A percentile compares a stretch with the other conserved stretches of the same genome.
These are phyloP conservation scores for Phytophthora rubi DNA, from an alignment of 352 stramenopile species.

Conservation along the genomic window DNA sequence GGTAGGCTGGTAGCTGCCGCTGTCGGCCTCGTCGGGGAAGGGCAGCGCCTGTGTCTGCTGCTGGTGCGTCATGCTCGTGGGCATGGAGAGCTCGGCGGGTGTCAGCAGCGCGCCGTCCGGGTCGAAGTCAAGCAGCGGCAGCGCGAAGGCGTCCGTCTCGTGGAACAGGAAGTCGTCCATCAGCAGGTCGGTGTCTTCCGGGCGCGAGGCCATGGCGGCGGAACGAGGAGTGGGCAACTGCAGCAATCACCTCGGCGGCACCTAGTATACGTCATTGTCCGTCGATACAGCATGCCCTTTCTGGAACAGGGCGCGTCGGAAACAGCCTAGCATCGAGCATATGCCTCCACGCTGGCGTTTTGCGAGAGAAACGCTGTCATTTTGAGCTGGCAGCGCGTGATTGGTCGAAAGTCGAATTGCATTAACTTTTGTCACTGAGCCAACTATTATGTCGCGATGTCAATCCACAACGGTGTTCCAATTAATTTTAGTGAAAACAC, in stretches of 20 bases:
- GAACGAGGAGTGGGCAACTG: not conserved
- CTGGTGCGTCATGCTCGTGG: conserved; percentile 14
- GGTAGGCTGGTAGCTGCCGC: conserved; percentile 19
- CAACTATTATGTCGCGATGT: too few species aligned
- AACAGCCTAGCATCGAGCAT: not conserved
- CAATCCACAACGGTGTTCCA: too few species aligned
- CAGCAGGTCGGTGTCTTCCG: conserved; percentile 25
- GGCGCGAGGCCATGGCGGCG: conserved; percentile 8
- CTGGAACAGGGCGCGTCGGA: not conserved
- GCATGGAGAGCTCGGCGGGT: conserved; percentile 21
- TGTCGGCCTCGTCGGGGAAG: conserved; percentile 6
- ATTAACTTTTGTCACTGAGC: conserved; percentile 8
- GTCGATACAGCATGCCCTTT: not conserved
- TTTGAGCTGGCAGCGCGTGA: conserved; percentile 56
- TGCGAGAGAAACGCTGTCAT: conserved; percentile 9
- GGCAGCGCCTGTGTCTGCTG: conserved; percentile 30
- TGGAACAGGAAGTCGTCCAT: conserved; percentile 66
- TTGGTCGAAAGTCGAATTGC: conserved; percentile 45
- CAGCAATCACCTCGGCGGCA: not conserved
- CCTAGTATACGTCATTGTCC: not conserved
- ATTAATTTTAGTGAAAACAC: too few species aligned
- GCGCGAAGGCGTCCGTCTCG: conserved; percentile 40
- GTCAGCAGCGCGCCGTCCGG: conserved; percentile 33
- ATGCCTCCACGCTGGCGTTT: not conserved
- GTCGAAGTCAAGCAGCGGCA: conserved; percentile 55